These are phyloP conservation scores for Tetracentron sinense DNA, from an alignment of 164 flowering plant species.

Conservation along the genomic window DNA sequence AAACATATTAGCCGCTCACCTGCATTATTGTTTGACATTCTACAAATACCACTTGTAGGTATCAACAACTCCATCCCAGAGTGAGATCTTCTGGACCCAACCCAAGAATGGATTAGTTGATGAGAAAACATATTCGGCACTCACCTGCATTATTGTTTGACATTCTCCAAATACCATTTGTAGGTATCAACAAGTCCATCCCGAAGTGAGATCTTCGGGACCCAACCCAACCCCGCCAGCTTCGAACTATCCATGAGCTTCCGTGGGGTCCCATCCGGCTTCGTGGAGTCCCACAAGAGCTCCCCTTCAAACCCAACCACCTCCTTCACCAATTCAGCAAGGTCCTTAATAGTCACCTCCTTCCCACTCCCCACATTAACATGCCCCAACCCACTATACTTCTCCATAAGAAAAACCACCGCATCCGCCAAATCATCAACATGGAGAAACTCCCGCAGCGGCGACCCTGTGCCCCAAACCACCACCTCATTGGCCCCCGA, in stretches of 20 bases:
- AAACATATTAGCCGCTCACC: constrained; percentile 11
- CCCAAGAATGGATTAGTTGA: constrained; percentile 27
- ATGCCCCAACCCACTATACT: constrained; percentile 68
- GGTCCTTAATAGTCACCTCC: constrained; percentile 82
- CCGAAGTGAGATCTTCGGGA: constrained; percentile 59
- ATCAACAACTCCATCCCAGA: constrained; percentile 68
- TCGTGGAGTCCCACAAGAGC: constrained; percentile 75
- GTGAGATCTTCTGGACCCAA: constrained; percentile 73
- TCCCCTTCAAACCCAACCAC: constrained; percentile 81
- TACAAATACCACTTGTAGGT: constrained; percentile 90
- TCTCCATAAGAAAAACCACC: constrained; percentile 71
- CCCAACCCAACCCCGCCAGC: constrained; percentile 72
- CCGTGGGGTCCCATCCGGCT: constrained; percentile 95
- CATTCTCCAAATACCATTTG: constrained; percentile 79
- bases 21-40: constrained; percentile 45
- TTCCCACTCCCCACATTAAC: constrained; percentile 90
- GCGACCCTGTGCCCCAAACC: constrained; percentile 91
- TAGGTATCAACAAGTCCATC: constrained; percentile 86
- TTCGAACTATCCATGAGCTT: constrained; percentile 95
- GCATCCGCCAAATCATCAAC: constrained; percentile 95
- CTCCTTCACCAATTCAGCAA: constrained; percentile 83
- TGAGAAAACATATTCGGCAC: background rate
- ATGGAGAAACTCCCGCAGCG: constrained; percentile 82
- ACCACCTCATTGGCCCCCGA: constrained; percentile 64
- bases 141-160: constrained; percentile 40